Evolutionary conservation across 2,329 filamentous ascomycete species (phyloP).

Genomic region (Pestalotiopsis sp.): DNA sequence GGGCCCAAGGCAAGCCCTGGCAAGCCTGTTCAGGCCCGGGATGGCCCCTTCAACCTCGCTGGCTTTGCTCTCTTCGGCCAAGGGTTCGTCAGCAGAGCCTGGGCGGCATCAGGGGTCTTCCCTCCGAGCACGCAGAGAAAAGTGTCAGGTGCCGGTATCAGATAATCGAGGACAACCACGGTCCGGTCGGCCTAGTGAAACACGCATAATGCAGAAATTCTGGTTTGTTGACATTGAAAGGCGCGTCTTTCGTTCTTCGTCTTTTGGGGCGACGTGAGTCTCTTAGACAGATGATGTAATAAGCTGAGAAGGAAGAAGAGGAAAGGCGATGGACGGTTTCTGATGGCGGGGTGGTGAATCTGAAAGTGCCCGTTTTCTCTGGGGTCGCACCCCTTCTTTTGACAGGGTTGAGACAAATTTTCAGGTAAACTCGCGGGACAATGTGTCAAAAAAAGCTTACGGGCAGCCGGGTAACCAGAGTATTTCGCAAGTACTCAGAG

Average conservation of each 20-base stretch:
- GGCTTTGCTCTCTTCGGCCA: neutral
- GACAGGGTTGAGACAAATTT: neutral
- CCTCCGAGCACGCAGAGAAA: neutral
- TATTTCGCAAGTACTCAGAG: too few relatives aligned
- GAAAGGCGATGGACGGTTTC: neutral
- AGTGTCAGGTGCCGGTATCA: neutral
- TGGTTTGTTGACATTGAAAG: neutral
- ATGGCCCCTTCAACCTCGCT: neutral
- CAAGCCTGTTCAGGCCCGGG: neutral
- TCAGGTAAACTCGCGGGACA: neutral
- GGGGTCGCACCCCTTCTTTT: neutral
- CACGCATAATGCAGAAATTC: neutral
- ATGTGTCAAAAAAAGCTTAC: neutral
- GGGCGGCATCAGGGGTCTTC: neutral
- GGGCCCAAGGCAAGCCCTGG: neutral
- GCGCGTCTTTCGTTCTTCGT: neutral
- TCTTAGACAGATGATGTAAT: neutral
- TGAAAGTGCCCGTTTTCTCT: neutral
- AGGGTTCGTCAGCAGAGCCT: neutral
- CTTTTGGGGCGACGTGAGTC: neutral
- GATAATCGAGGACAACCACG: neutral
- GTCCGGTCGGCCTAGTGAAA: slow-evolving; percentile 5
- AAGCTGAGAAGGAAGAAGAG: neutral
- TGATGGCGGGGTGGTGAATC: neutral
- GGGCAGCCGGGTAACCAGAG: too few relatives aligned